Evolutionary conservation across 441 rosid genomes (phyloP), one percentile per base, ranked within the genome.

Genomic region (Manihot esculenta): DNA sequence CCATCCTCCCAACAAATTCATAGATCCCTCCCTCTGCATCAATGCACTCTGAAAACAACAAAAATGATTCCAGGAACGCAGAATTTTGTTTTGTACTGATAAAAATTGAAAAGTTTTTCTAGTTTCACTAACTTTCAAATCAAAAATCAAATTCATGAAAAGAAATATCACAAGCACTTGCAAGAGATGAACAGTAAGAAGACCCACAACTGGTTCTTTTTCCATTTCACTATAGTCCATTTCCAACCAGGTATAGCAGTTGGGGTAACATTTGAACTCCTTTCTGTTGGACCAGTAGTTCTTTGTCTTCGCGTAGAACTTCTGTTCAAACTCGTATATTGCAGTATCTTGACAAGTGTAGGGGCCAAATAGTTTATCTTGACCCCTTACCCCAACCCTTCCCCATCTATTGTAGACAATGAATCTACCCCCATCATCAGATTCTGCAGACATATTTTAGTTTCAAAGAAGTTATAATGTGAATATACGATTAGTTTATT

Each of bases 301-400:
- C 68, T 66, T 79, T 54, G 97, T 94, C 87, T 92, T 88, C 50
- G 84, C 84, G 76, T 48, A 77, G 78, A 94, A 94, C 81, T 92
- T 92, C 63, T 73, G 68, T 66, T 75, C 80, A 71, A 94, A 94
- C 78, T 84, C 85, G 7, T 68, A 42, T 72, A 84, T 69, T 67
- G 96, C 97, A 69, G 54, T 61, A 69, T 84, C 83, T 50, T 26
- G 79, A 21, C 86, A 79, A 78, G 85, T 79, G 73, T 63, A 87
- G 68, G 97, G 97, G 42, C 96, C 97, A 63, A 75, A 82, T 73
- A 88, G n/a, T 72, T 88, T 94, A 74, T 82, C 87, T 79, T 88
- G 97, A 72, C 97, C 99, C 82, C 83, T 89, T 21, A 88, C 78
- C 49, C 97, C 93, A 75, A 89, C 93, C 79, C 97, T 85, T 26